A percentile compares a stretch with the other conserved stretches of the same genome.
Conservation (phyloP, 78 protist species). For the Guillardia theta region DNA sequence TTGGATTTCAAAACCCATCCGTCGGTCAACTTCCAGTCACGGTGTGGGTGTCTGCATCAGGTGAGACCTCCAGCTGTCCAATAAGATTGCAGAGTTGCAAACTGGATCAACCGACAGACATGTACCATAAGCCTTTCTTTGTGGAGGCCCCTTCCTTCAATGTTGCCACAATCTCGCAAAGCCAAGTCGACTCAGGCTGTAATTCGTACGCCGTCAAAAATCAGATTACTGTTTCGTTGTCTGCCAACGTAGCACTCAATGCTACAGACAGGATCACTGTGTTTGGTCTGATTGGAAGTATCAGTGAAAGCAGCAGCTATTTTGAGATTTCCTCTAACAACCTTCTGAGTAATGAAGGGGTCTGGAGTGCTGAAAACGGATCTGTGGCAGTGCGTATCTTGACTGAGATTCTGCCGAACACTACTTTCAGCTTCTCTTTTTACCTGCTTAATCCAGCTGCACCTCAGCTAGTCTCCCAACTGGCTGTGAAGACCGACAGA, state of each 20-base stretch:
- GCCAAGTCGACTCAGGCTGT: no score
- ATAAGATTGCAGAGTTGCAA: no score
- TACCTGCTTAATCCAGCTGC: background rate
- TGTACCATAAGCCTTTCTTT: no score
- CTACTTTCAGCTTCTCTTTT: background rate
- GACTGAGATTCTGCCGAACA: background rate
- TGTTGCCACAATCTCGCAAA: no score
- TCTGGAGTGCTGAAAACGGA: background rate
- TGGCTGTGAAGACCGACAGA: no score
- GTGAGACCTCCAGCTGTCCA: no score
- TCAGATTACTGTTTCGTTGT: background rate
- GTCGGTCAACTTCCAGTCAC: no score
- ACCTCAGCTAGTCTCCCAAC: background rate
- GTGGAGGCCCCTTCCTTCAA: no score
- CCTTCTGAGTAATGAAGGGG: background rate
- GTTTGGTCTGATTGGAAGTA: background rate
- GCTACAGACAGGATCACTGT: background rate
- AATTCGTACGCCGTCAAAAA: no score
- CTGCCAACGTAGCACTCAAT: background rate
- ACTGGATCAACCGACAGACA: no score
- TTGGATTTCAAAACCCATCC: no score
- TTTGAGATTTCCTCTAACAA: background rate
- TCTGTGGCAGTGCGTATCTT: background rate
- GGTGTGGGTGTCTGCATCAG: no score
- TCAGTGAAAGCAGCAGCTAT: background rate